Conservation (phyloP, 129 eudicot species). For the Lactuca saligna region DNA sequence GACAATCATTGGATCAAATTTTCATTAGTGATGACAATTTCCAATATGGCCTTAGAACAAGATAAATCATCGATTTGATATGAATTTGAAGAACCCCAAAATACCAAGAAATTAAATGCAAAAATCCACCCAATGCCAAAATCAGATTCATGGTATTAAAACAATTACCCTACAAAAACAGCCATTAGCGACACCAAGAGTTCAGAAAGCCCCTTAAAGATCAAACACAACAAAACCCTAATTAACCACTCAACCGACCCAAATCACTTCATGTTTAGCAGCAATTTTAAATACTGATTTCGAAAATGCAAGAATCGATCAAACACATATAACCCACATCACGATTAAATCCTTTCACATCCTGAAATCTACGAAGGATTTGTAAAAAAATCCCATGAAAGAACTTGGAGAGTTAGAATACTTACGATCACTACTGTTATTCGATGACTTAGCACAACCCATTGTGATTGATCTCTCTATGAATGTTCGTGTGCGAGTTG, state of each 20-base stretch:
- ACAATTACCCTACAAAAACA: background rate
- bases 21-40: background rate
- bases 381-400: background rate
- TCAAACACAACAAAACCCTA: background rate
- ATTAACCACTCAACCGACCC: background rate
- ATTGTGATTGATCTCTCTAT: conserved; percentile 10
- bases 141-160: background rate
- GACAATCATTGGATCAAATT: background rate
- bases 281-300: background rate
- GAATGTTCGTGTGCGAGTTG: background rate
- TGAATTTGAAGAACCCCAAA: background rate
- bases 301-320: background rate
- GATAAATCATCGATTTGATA: background rate
- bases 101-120: background rate
- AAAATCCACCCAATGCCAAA: background rate
- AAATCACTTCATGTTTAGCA: background rate
- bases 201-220: background rate
- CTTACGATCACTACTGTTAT: background rate
- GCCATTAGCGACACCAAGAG: too few relatives aligned
- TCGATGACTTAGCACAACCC: conserved; percentile 10
- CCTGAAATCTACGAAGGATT: background rate
- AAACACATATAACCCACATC: background rate
- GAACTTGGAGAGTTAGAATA: background rate
- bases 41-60: background rate
- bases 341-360: background rate